Percentiles rank a stretch among this genome's conserved stretches.
Conservation (phyloP, 2,329 filamentous ascomycete genomes). For the Xylaria sp. region DNA sequence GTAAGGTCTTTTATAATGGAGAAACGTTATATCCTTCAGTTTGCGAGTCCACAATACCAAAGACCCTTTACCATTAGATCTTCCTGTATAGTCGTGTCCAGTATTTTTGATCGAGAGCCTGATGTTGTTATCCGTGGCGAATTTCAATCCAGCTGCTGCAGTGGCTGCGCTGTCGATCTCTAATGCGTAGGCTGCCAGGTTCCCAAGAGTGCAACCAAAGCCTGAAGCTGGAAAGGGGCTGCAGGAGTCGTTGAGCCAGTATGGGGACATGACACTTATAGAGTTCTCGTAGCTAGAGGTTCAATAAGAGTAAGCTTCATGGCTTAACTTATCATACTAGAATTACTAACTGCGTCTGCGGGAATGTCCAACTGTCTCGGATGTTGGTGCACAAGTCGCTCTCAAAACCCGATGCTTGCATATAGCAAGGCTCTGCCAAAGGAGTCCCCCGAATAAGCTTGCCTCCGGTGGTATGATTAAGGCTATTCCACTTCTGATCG, state of each 20-base stretch:
- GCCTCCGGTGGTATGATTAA: not conserved
- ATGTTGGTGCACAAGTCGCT: not conserved
- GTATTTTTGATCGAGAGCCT: slow-evolving; percentile 61
- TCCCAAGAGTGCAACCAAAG: slow-evolving; percentile 29
- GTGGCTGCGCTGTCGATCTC: slow-evolving; percentile 7
- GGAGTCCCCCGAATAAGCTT: not conserved
- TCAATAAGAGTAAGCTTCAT: not conserved
- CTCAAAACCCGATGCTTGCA: not conserved
- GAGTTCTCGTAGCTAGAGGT: slow-evolving; percentile 19
- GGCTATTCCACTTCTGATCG: not conserved
- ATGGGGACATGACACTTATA: slow-evolving; percentile 37
- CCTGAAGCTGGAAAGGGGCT: slow-evolving; percentile 28
- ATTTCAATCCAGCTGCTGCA: slow-evolving; percentile 42
- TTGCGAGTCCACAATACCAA: slow-evolving; percentile 60
- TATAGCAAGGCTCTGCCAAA: not conserved
- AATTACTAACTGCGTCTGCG: not conserved
- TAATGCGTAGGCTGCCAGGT: slow-evolving; percentile 29
- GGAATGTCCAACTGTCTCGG: not conserved
- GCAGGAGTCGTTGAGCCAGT: slow-evolving; percentile 39
- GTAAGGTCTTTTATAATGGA: slow-evolving; percentile 1
- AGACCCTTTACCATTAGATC: slow-evolving; percentile 61
- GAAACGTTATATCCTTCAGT: slow-evolving; percentile 53
- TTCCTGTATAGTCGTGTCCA: slow-evolving; percentile 61
- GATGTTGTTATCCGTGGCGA: slow-evolving; percentile 55
- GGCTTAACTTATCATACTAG: not conserved